These are phyloP conservation scores for Aquilaria sinensis DNA, from an alignment of 345 rosid species.

Conservation along the genomic window DNA sequence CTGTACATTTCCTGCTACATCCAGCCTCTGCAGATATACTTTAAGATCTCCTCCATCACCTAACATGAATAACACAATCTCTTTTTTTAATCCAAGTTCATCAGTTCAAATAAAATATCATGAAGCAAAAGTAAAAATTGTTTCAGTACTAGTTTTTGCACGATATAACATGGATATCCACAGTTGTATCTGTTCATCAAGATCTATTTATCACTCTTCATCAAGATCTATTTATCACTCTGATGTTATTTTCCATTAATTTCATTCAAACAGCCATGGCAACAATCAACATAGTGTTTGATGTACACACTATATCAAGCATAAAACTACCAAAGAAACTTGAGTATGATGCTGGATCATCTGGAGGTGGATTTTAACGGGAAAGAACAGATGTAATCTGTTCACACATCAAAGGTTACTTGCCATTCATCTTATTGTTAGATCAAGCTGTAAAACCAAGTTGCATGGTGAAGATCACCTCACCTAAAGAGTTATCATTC, in stretches of 20 bases:
- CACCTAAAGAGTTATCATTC: constrained; percentile 64
- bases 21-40: constrained; percentile 53
- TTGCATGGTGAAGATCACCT: constrained; percentile 2
- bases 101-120: neutral
- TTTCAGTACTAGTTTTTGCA: neutral
- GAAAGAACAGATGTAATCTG: neutral
- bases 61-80: constrained; percentile 16
- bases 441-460: neutral
- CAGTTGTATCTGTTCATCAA: too few relatives aligned
- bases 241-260: too few relatives aligned
- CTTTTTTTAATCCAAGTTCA: neutral
- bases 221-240: too few relatives aligned
- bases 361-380: neutral
- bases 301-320: too few relatives aligned
- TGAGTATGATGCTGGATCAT: too few relatives aligned
- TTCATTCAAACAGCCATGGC: neutral
- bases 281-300: neutral
- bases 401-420: neutral
- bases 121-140: neutral
- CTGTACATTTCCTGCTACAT: constrained; percentile 46
- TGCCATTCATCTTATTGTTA: neutral
- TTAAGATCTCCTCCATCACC: constrained; percentile 70
- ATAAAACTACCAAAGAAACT: too few relatives aligned
- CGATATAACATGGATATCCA: neutral
- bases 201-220: too few relatives aligned